A percentile compares a stretch with the other conserved stretches of the same genome.
Evolutionary conservation across 208 protist species (phyloP).

Genomic region (Wallacemonas sp.): DNA sequence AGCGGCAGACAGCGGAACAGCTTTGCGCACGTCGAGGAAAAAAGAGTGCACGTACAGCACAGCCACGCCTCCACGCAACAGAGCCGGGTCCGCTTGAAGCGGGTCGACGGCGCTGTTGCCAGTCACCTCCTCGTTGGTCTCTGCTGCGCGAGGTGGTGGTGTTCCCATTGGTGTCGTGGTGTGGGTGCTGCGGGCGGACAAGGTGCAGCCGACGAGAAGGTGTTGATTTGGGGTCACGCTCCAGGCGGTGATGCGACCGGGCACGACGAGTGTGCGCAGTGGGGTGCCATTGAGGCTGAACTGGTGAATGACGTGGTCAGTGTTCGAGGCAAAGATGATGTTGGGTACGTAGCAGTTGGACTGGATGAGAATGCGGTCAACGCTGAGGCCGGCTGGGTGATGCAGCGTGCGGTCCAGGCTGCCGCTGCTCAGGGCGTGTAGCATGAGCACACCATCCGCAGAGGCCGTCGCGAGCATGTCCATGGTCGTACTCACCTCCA

Average conservation of each 20-base stretch:
- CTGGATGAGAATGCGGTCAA: constrained; percentile 84
- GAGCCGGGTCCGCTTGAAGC: too few species aligned
- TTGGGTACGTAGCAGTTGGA: constrained; percentile 81
- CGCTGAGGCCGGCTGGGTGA: constrained; percentile 59
- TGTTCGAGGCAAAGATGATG: constrained; percentile 67
- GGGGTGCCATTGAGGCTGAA: constrained; percentile 76
- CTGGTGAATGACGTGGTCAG: constrained; percentile 81
- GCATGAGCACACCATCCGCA: constrained; percentile 76
- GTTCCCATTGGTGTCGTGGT: too few species aligned
- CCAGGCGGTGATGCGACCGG: constrained; percentile 74
- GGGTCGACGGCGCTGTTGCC: too few species aligned
- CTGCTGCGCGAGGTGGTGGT: too few species aligned
- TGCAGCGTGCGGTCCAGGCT: constrained; percentile 66
- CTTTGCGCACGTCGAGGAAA: constrained; percentile 52
- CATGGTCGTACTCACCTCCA: constrained; percentile 60
- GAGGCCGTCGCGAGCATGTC: constrained; percentile 87
- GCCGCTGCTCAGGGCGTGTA: constrained; percentile 72
- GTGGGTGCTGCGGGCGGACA: constrained; percentile 5
- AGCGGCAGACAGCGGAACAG: constrained; percentile 39
- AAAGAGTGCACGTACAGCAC: constrained; percentile 81
- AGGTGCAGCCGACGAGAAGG: constrained; percentile 56
- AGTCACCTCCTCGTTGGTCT: too few species aligned
- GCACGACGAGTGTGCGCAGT: constrained; percentile 58
- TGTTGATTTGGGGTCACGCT: constrained; percentile 61
- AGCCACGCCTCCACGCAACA: too few species aligned